Evolutionary conservation across 2,329 filamentous ascomycete genomes (phyloP).

Genomic region (Drechslera avenae): DNA sequence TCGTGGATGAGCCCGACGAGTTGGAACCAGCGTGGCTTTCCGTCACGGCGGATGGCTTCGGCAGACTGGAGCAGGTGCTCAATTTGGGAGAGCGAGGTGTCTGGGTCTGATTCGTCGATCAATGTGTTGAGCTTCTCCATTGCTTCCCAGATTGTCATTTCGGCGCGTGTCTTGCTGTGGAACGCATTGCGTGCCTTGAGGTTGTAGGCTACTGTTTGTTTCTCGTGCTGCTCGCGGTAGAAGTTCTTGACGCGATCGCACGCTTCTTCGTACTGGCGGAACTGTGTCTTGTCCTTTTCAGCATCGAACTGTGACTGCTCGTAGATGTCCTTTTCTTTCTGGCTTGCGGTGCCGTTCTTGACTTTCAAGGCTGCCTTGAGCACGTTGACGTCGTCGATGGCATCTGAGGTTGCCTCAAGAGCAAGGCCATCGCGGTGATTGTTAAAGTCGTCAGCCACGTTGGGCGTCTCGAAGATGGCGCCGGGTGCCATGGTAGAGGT

Average conservation of each 20-base stretch:
- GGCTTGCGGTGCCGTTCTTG: conserved; percentile 53
- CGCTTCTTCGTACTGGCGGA: conserved; percentile 82
- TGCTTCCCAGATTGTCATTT: conserved; percentile 88
- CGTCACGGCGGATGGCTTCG: conserved; percentile 85
- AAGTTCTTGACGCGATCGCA: conserved; percentile 86
- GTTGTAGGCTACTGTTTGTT: conserved; percentile 84
- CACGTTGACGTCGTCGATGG: conserved; percentile 65
- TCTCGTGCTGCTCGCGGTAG: conserved; percentile 73
- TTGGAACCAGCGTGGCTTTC: conserved; percentile 83
- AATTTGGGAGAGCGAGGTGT: conserved; percentile 85
- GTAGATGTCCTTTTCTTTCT: conserved; percentile 57
- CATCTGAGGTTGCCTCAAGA: conserved; percentile 63
- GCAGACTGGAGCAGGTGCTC: conserved; percentile 88
- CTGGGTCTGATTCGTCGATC: conserved; percentile 88
- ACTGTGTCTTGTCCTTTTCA: conserved; percentile 77
- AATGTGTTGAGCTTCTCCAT: conserved; percentile 92
- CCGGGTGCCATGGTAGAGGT: conserved; percentile 52
- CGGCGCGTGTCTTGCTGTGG: conserved; percentile 67
- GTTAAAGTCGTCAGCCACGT: conserved; percentile 52
- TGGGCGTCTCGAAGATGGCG: conserved; percentile 51
- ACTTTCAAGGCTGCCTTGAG: conserved; percentile 61
- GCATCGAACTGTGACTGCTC: conserved; percentile 70
- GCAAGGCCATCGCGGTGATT: conserved; percentile 61
- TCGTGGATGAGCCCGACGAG: conserved; percentile 78
- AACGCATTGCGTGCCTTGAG: conserved; percentile 76